Evolutionary conservation across 108 stramenopile genomes (phyloP), one percentile per base, ranked within the genome.

Genomic region (Chaetoceros tenuissimus): DNA sequence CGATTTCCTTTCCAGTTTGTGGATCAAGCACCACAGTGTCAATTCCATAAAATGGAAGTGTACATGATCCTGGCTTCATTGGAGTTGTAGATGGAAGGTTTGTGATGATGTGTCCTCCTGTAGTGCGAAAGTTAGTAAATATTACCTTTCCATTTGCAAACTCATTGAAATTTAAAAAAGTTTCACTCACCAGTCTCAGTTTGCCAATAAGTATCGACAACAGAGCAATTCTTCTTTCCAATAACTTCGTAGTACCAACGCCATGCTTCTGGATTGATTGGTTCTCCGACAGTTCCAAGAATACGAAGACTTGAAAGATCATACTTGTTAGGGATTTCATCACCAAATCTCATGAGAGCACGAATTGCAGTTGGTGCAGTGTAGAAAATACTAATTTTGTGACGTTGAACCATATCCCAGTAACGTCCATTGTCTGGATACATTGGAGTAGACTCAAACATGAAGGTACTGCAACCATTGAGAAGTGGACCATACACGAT

Each of bases 231-330:
- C 50, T 64, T 50, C 31, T 78, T 53, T 31, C 85, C 92, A 51
- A 87, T 69, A 61, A 60, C 64, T 43, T 89, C 76, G 69, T 81
- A 84, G 57, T 91, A 94, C 92, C 92, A 94, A 28, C 71, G 51
- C 92, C 92, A 94, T 23, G 92, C 92, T 57, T 87, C 92, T 13
- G 92, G 89, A 59, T 94, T 94, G 62, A 91, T 94, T 3, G 92
- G 92, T 69, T 94, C 92, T 2, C 92, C 92, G 26, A 91, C 92
- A 29, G 79, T 68, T 5, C 92, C 92, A 40, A 94, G 68, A 27
- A 88, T 53, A 40, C 86, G 55, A 51, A 94, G 68, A 50, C 78
- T 75, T 34, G 83, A 83, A 25, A 83, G 67, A 55, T 92, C 89
- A 63, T 89, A 89, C 60, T 78, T 77, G 48, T 75, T 74, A 3